A percentile compares a stretch with the other conserved stretches of the same genome.
Evolutionary conservation across 306 rosid species (phyloP).

Genomic region (Clitoria ternatea): DNA sequence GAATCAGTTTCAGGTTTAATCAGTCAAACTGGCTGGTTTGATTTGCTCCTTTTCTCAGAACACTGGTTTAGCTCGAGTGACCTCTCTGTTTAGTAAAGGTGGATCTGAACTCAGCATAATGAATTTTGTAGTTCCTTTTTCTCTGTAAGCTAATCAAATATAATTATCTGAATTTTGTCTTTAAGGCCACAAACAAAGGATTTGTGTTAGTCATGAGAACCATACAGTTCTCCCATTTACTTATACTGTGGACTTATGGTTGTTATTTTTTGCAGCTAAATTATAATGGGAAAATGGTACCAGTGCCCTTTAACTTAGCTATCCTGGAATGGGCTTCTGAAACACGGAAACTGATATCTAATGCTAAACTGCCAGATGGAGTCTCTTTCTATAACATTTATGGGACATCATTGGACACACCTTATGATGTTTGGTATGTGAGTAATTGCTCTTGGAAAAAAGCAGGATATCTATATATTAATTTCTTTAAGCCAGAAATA

Average conservation of each 20-base stretch:
- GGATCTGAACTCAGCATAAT: background rate
- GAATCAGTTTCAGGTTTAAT: background rate
- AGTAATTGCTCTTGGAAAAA: conserved; percentile 13
- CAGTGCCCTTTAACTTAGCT: conserved; percentile 72
- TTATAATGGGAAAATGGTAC: conserved; percentile 53
- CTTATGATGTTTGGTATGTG: conserved; percentile 86
- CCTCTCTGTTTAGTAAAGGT: background rate
- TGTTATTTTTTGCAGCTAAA: conserved; percentile 53
- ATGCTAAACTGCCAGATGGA: conserved; percentile 72
- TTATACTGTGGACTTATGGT: conserved; percentile 21
- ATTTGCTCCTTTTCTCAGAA: background rate
- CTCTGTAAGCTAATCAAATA: background rate
- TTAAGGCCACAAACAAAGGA: background rate
- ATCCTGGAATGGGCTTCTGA: conserved; percentile 68
- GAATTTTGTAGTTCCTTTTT: no score
- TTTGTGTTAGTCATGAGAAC: conserved; percentile 16
- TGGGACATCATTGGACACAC: conserved; percentile 75
- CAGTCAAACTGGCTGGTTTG: conserved; percentile 6
- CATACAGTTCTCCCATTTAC: background rate
- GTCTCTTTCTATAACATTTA: conserved; percentile 81
- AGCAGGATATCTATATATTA: background rate
- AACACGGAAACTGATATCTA: conserved; percentile 55
- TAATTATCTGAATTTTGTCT: background rate
- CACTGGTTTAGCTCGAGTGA: background rate
- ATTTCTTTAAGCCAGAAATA: background rate